Evolutionary conservation across 2,329 filamentous ascomycete species (phyloP).

Genomic region (Domatiomyces globalis): DNA sequence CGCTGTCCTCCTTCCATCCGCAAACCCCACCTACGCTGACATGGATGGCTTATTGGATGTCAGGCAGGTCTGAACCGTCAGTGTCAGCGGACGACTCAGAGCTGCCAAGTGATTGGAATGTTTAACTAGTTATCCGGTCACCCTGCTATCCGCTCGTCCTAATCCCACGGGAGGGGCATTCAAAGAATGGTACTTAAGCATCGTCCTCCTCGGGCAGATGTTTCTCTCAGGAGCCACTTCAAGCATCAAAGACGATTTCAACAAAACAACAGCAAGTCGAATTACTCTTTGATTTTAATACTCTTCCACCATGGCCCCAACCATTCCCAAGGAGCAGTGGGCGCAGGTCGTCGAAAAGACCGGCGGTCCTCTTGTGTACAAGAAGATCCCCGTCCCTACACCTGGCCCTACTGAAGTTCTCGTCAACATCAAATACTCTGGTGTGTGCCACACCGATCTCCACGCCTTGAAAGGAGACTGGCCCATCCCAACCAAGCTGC

Average conservation of each 20-base stretch:
- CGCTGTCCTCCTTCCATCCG: background rate
- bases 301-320: constrained; percentile 15
- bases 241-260: background rate
- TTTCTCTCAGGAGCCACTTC: background rate
- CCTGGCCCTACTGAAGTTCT: constrained; percentile 84
- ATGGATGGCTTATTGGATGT: background rate
- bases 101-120: background rate
- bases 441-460: constrained; percentile 80
- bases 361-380: constrained; percentile 48
- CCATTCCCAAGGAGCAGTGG: constrained; percentile 74
- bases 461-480: constrained; percentile 79
- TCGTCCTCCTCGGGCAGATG: background rate
- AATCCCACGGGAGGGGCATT: background rate
- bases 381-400: constrained; percentile 58
- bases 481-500: constrained; percentile 69
- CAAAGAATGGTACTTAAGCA: background rate
- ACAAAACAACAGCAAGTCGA: background rate
- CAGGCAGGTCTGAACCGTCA: too few relatives aligned
- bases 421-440: constrained; percentile 78
- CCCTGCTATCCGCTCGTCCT: background rate
- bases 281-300: background rate
- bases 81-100: background rate
- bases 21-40: background rate
- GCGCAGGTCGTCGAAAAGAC: constrained; percentile 78
- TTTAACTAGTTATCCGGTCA: background rate